phyloP scores from a whole-genome alignment of 2,329 filamentous ascomycete genomes.

The Aspergillus oerlinghausenensis region DNA sequence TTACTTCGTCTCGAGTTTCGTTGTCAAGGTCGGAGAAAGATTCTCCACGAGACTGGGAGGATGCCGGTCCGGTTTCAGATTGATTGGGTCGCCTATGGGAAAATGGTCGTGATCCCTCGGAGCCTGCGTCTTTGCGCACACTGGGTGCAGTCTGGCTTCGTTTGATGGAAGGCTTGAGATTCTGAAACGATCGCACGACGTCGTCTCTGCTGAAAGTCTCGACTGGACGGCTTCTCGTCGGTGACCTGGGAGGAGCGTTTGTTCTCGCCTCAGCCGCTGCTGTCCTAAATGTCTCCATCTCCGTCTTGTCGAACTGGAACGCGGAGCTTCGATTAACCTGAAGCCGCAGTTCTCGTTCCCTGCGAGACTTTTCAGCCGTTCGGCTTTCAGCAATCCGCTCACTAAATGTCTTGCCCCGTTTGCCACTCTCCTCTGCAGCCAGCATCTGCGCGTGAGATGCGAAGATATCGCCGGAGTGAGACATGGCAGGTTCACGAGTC shows the following conservation, averaged over 20 bases:
- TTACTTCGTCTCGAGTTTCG: slow-evolving; percentile 4
- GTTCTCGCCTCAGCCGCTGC: slow-evolving; percentile 31
- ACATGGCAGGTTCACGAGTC: slow-evolving; percentile 21
- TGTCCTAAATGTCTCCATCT: slow-evolving; percentile 40
- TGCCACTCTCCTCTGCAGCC: slow-evolving; percentile 20
- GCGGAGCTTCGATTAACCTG: slow-evolving; percentile 39
- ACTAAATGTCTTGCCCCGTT: slow-evolving; percentile 63
- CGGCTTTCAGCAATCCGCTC: slow-evolving; percentile 73
- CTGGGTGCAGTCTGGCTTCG: slow-evolving; percentile 34
- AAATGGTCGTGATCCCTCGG: slow-evolving; percentile 16
- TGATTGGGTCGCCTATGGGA: slow-evolving; percentile 20
- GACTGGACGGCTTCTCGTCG: slow-evolving; percentile 43
- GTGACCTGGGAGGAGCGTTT: slow-evolving; percentile 38
- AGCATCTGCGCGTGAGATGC: slow-evolving; percentile 23
- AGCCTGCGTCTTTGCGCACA: slow-evolving; percentile 12
- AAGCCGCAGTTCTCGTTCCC: slow-evolving; percentile 34
- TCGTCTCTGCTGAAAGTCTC: slow-evolving; percentile 62
- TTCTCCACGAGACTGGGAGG: slow-evolving; percentile 3
- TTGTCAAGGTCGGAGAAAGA: not conserved
- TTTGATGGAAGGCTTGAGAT: slow-evolving; percentile 26
- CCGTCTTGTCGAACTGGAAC: slow-evolving; percentile 40
- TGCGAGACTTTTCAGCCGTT: slow-evolving; percentile 34
- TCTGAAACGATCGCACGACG: slow-evolving; percentile 40
- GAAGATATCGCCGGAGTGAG: slow-evolving; percentile 20
- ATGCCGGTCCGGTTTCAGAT: slow-evolving; percentile 16